These are phyloP conservation scores for Thymus mandschuricus DNA, from an alignment of 257 asterid genomes.

Conservation along the genomic window DNA sequence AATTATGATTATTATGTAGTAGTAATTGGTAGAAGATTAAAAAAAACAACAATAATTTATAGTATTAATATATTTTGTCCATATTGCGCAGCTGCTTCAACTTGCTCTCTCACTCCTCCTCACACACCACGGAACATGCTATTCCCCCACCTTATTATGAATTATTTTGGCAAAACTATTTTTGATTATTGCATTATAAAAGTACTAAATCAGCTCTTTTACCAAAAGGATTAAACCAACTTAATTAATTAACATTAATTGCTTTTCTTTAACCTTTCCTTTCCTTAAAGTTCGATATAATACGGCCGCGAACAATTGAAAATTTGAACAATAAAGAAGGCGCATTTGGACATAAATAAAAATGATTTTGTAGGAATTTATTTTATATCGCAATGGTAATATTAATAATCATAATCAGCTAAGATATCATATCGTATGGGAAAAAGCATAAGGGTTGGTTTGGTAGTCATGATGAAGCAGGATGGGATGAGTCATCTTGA, in stretches of 20 bases:
- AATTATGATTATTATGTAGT: no score
- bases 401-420: no score
- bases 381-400: no score
- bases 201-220: neutral
- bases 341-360: neutral
- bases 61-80: neutral
- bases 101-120: neutral
- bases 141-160: neutral
- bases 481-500: no score
- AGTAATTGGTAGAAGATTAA: neutral
- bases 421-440: no score
- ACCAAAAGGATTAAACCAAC: neutral
- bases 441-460: no score
- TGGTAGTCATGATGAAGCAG: no score
- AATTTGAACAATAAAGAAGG: neutral
- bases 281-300: neutral
- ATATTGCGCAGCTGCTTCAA: neutral
- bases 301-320: neutral
- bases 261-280: neutral
- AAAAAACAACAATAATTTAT: neutral
- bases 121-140: conserved; percentile 1
- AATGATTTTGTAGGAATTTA: no score
- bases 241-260: neutral
- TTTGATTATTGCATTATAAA: neutral
- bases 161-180: neutral